Percentiles rank a stretch among this genome's conserved stretches.
phyloP scores from a whole-genome alignment of 1,284 basidiomycete genomes.

The Ustilago loliicola region DNA sequence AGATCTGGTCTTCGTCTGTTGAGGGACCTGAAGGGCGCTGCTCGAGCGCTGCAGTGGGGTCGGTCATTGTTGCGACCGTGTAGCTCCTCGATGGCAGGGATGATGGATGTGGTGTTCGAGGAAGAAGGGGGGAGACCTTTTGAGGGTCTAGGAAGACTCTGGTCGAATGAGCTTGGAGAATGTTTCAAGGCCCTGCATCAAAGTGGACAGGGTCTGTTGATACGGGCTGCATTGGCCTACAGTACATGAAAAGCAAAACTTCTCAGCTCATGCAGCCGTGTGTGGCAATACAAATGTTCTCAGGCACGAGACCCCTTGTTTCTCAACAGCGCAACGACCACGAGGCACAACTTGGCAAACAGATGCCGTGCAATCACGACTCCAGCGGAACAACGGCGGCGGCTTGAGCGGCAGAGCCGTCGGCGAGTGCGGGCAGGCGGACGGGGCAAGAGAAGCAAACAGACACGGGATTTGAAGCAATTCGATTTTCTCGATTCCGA shows the following conservation, averaged over 20 bases:
- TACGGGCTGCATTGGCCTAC: background rate
- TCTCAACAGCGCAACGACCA: background rate
- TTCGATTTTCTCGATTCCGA: slow-evolving; percentile 2
- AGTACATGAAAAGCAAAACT: background rate
- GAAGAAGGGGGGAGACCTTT: background rate
- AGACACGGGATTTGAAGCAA: slow-evolving; percentile 1
- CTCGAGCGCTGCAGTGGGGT: background rate
- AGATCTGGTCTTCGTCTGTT: slow-evolving; percentile 12
- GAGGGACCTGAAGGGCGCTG: background rate
- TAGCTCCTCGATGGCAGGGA: background rate
- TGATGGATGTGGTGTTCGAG: slow-evolving; percentile 4
- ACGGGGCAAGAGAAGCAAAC: background rate
- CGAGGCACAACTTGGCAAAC: slow-evolving; percentile 9
- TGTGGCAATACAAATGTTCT: slow-evolving; percentile 2
- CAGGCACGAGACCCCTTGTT: background rate
- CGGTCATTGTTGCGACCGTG: slow-evolving; percentile 7
- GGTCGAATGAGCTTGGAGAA: background rate
- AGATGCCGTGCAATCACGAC: background rate
- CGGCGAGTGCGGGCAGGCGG: background rate
- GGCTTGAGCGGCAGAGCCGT: background rate
- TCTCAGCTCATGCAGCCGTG: background rate
- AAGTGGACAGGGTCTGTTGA: background rate
- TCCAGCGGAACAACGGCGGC: background rate
- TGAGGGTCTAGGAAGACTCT: background rate
- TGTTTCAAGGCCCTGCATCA: background rate